Evolutionary conservation across 495 filamentous ascomycete species (phyloP).

Genomic region (Cladorrhinum samala): DNA sequence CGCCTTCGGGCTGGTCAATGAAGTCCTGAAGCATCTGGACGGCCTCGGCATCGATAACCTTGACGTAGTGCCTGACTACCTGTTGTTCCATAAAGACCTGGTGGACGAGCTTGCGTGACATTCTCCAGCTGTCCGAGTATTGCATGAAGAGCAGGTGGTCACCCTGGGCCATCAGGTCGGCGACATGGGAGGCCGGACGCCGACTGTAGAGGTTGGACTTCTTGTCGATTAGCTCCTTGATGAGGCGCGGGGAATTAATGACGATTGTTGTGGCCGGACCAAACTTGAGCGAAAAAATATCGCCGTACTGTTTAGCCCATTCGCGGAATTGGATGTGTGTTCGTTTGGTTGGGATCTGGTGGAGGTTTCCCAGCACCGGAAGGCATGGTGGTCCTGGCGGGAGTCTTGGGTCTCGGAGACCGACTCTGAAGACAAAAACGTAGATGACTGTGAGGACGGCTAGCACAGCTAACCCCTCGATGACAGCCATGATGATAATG

Average conservation of each 20-base stretch:
- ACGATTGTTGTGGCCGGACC: conserved; percentile 24
- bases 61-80: conserved; percentile 38
- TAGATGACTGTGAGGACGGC: conserved; percentile 5
- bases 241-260: conserved; percentile 16
- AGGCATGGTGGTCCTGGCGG: conserved; percentile 22
- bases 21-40: conserved; percentile 42
- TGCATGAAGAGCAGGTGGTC: conserved; percentile 41
- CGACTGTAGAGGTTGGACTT: conserved; percentile 30
- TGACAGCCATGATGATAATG: conserved; percentile 2
- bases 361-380: conserved; percentile 27
- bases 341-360: conserved; percentile 22
- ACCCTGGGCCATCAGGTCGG: conserved; percentile 33
- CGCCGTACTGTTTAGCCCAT: conserved; percentile 29
- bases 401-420: conserved; percentile 8
- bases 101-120: conserved; percentile 37
- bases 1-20: conserved; percentile 29
- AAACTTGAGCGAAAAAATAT: conserved; percentile 28
- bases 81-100: conserved; percentile 36
- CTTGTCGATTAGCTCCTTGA: conserved; percentile 29
- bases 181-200: conserved; percentile 42
- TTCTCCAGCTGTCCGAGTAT: conserved; percentile 36
- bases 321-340: conserved; percentile 22
- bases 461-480: conserved; percentile 13
- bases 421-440: conserved; percentile 13
- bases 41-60: conserved; percentile 42